Percentiles rank a stretch among this genome's conserved stretches.
Conservation (phyloP, 2,329 filamentous ascomycete species). For the Lachnellula suecica region DNA sequence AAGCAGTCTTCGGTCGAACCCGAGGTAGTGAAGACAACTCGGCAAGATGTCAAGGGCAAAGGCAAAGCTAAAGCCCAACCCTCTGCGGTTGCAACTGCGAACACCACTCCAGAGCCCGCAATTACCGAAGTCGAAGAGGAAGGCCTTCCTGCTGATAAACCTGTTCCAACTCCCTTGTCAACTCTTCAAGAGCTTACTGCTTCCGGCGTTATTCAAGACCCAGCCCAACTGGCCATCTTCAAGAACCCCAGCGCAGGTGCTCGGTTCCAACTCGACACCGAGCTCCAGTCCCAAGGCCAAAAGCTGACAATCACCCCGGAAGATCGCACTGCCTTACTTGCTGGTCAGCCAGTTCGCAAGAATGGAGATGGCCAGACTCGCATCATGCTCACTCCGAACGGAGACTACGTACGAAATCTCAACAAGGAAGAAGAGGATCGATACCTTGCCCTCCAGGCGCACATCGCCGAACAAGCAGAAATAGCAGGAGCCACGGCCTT, state of each 20-base stretch:
- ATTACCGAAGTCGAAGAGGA: slow-evolving; percentile 28
- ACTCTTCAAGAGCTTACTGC: slow-evolving; percentile 40
- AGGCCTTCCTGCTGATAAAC: slow-evolving; percentile 20
- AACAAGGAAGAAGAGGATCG: slow-evolving; percentile 66
- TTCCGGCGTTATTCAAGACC: slow-evolving; percentile 34
- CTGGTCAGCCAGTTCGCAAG: slow-evolving; percentile 60
- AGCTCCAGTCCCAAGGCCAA: slow-evolving; percentile 23
- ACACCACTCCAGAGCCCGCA: slow-evolving; percentile 16
- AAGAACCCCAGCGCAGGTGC: slow-evolving; percentile 35
- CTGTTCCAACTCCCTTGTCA: slow-evolving; percentile 28
- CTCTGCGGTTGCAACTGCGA: slow-evolving; percentile 1
- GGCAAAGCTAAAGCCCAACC: slow-evolving; percentile 25
- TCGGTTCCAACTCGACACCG: slow-evolving; percentile 32
- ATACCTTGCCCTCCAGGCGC: slow-evolving; percentile 67
- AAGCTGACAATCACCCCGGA: slow-evolving; percentile 51
- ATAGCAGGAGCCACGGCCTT: slow-evolving; percentile 57
- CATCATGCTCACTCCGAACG: slow-evolving; percentile 73
- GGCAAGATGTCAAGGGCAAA: slow-evolving; percentile 16
- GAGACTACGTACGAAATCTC: slow-evolving; percentile 73
- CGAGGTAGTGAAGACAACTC: slow-evolving; percentile 13
- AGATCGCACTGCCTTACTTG: slow-evolving; percentile 54
- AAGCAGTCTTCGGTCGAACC: slow-evolving; percentile 12
- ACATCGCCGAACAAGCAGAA: slow-evolving; percentile 50
- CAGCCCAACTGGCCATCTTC: slow-evolving; percentile 41
- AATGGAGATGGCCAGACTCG: slow-evolving; percentile 59